These are phyloP conservation scores for Pluteus cervinus DNA, from an alignment of 768 basidiomycete species.

Conservation along the genomic window DNA sequence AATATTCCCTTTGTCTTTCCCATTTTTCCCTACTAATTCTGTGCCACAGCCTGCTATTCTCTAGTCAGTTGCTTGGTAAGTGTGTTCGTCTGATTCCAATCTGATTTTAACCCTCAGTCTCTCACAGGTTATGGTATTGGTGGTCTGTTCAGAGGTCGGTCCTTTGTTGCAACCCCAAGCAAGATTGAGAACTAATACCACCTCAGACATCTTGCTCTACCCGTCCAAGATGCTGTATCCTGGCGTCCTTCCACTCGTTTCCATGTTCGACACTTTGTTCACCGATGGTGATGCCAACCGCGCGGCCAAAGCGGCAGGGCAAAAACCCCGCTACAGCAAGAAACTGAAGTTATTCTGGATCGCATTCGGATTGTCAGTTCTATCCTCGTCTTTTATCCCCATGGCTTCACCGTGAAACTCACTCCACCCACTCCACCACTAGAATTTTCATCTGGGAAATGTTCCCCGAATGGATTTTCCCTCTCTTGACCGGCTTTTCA, in stretches of 20 bases:
- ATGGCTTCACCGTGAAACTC: too few species aligned
- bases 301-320: too few species aligned
- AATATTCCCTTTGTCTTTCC: constrained; percentile 1
- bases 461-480: too few species aligned
- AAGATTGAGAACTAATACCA: too few species aligned
- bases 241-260: constrained; percentile 36
- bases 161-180: too few species aligned
- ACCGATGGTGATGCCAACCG: constrained; percentile 33
- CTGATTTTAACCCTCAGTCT: too few species aligned
- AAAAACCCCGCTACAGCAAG: constrained; percentile 28
- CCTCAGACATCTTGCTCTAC: constrained; percentile 39
- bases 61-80: constrained; percentile 27
- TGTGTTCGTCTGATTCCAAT: neutral
- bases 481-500: constrained; percentile 50
- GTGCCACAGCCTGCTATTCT: constrained; percentile 22
- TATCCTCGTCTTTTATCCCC: too few species aligned
- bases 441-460: constrained; percentile 46
- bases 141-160: too few species aligned
- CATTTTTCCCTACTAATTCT: neutral
- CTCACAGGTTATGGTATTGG: constrained; percentile 50
- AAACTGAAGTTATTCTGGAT: constrained; percentile 47
- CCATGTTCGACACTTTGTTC: constrained; percentile 45
- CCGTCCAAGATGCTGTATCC: constrained; percentile 51
- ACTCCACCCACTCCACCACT: too few species aligned
- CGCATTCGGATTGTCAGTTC: too few species aligned